Evolutionary conservation across 768 basidiomycete species (phyloP).

Genomic region (Pleurotus tuber-regium): DNA sequence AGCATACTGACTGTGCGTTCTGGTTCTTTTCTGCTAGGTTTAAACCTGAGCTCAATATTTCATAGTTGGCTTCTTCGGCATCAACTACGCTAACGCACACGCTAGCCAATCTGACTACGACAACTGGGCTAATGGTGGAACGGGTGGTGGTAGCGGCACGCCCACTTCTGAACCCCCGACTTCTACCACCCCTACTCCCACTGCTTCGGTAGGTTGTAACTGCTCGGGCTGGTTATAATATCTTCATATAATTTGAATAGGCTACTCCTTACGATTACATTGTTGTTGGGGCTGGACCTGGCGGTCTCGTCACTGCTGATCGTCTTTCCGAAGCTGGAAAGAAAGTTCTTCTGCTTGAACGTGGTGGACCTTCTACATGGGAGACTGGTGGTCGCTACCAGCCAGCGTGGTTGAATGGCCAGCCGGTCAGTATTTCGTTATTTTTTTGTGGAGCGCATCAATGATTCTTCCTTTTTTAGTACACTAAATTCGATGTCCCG

Average conservation of each 20-base stretch:
- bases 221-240: too few species aligned
- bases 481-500: slow-evolving; percentile 66
- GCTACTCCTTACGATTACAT: slow-evolving; percentile 51
- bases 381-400: slow-evolving; percentile 58
- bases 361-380: slow-evolving; percentile 60
- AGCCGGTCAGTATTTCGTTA: slow-evolving; percentile 31
- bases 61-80: slow-evolving; percentile 59
- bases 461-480: slow-evolving; percentile 26
- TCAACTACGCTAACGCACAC: slow-evolving; percentile 44
- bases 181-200: slow-evolving; percentile 29
- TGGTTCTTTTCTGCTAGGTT: background rate
- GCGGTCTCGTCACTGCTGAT: slow-evolving; percentile 58
- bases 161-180: slow-evolving; percentile 33
- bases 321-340: slow-evolving; percentile 60
- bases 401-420: slow-evolving; percentile 46
- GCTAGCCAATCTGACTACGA: slow-evolving; percentile 44
- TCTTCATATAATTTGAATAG: too few species aligned
- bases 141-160: slow-evolving; percentile 32
- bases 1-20: slow-evolving; percentile 58
- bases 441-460: background rate
- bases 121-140: slow-evolving; percentile 48
- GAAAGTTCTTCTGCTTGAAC: slow-evolving; percentile 60
- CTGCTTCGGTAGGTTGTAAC: slow-evolving; percentile 24
- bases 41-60: slow-evolving; percentile 1
- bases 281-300: slow-evolving; percentile 57